Conservation (phyloP, 305 asterid species). For the Fraxinus sp. region DNA sequence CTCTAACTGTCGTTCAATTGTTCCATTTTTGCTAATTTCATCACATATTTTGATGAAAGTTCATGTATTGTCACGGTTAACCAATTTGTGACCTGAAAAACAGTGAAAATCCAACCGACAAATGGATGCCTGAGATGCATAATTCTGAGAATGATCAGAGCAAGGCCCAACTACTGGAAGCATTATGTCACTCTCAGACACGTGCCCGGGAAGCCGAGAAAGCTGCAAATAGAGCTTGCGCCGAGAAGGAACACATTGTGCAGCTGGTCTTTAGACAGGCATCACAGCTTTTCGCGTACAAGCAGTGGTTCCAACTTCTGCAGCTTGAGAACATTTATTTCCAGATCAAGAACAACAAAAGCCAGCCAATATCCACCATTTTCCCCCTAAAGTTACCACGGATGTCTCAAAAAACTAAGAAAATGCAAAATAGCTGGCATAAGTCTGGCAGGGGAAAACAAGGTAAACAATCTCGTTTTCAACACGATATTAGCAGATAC, state of each 20-base stretch:
- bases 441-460: constrained; percentile 35
- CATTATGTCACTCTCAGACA: constrained; percentile 83
- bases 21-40: neutral
- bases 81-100: constrained; percentile 18
- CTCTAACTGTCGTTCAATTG: neutral
- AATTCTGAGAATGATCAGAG: constrained; percentile 32
- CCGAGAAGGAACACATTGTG: constrained; percentile 67
- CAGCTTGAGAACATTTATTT: constrained; percentile 65
- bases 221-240: constrained; percentile 63
- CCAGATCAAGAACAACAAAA: constrained; percentile 51
- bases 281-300: constrained; percentile 81
- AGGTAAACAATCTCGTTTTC: constrained; percentile 29
- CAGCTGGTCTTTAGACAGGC: constrained; percentile 78
- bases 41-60: neutral
- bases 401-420: constrained; percentile 39
- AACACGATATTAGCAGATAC: constrained; percentile 40
- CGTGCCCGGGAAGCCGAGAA: constrained; percentile 95
- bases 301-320: constrained; percentile 79
- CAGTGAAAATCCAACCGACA: constrained; percentile 36
- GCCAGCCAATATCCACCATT: constrained; percentile 35
- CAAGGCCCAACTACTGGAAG: constrained; percentile 66
- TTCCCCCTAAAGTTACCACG: constrained; percentile 41
- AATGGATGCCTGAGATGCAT: constrained; percentile 21
- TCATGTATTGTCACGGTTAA: neutral
- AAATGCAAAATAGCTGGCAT: constrained; percentile 37